Evolutionary conservation across 371 early-diverging fungal genomes (phyloP), one percentile per base, ranked within the genome.

Genomic region (Cokeromyces recurvatus): DNA sequence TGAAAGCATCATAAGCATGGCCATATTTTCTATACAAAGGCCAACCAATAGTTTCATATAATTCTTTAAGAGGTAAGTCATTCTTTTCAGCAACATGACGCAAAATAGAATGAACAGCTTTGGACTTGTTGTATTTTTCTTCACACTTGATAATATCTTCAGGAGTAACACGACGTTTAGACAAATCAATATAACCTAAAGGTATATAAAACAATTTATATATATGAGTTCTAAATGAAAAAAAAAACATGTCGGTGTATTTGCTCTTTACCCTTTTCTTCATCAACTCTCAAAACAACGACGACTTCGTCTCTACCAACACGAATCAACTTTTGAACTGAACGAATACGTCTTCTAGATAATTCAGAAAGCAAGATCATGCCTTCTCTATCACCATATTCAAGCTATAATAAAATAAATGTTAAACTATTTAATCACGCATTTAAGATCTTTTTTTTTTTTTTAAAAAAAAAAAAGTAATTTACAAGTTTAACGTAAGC

Each of bases 181-280:
- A 96, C 57, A 99, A 69, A 77, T 99, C 99, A 68, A 99, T 99
- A 78, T 99, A 99, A 38, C 99, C 90, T 89, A 64, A 4, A n/a
- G n/a, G n/a, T n/a, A 34, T 11, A 34, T 11, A 34, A n/a, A 34
- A n/a, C 35, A 11, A 4, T 27, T 27, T n/a, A n/a, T n/a, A n/a
- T n/a, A n/a, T n/a, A n/a, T n/a, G n/a, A n/a, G n/a, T n/a, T 29
- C 29, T 29, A 29, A 29, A 29, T 11, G 29, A 29, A 11, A 11
- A 38, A 20, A 31, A 38, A 25, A 24, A 44, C 3, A 22, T 5
- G 22, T 32, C 5, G 5, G 29, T 29, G 29, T 29, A 29, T 11
- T 29, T 29, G 11, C n/a, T 34, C 9, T 32, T 49, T 65, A 88
- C 92, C 99, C 78, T 99, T 99, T 65, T 97, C 98, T 76, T 92